Base-by-base conservation (phyloP, 1,284 basidiomycete species). In the Sphaerobolus stellatus region DNA sequence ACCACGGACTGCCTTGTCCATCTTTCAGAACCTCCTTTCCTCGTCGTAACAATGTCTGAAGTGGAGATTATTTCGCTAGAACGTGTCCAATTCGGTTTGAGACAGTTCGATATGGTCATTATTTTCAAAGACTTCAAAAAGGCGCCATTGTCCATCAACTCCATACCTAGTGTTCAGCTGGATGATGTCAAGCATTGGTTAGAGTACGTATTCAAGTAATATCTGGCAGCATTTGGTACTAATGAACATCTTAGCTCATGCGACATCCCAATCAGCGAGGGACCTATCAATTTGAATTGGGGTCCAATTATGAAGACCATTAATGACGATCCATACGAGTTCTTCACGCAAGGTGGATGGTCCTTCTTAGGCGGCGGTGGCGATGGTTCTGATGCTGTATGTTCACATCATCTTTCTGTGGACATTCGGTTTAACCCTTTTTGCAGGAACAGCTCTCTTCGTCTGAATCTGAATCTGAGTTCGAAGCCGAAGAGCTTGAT, bases 181-280 rank as follows among this genome's bases (percentile, higher is more conserved):
- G 95, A 98, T 66, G 93, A 94, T 63, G 94, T 98, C 58, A 97
- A 97, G 73, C 94, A 96, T 68, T 99, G 95, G 96, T 82, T 99
- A 27, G 95, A 99, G 90, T 95, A 66, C 63, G 90, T 81, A 9
- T n/a, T 58, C 8, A 25, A 25, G n/a, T 41, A 50, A 43, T 62
- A 54, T 60, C 57, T 44, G 16, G 51, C 33, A 56, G 2, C 49
- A n/a, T 54, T 16, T 13, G 28, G 20, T n/a, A 48, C 18, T 46
- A 38, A 50, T 40, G 0, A 5, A 25, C 48, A 34, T 14, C 27
- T 40, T 58, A 95, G 92, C 68, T 96, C 93, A 11, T 94, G 97
- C 54, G 97, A 99, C 69, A 96, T 99, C 56, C 89, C 95, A 14
- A 84, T 98, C 71, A 92, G 91, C 44, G 97, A 98, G 72, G 92